These are phyloP conservation scores for Claviceps paspali DNA, from an alignment of 2,329 filamentous ascomycete species.

Conservation along the genomic window DNA sequence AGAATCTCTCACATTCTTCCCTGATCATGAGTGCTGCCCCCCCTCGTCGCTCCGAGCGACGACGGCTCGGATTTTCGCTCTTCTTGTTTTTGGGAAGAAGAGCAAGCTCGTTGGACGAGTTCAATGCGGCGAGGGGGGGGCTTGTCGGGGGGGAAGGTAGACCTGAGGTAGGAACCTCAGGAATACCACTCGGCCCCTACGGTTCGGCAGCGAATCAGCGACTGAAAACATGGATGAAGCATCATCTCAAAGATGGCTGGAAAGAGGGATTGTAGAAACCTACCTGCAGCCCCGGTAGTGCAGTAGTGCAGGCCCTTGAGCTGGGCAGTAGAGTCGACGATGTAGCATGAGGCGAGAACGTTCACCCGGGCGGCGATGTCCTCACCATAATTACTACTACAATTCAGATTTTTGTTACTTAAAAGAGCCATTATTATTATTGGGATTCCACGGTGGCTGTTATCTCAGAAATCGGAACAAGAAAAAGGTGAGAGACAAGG, in stretches of 20 bases:
- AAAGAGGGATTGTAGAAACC: too few relatives aligned
- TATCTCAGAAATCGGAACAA: slow-evolving; percentile 7
- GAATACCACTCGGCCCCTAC: slow-evolving; percentile 81
- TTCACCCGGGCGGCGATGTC: slow-evolving; percentile 49
- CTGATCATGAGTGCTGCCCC: slow-evolving; percentile 93
- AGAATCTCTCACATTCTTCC: slow-evolving; percentile 99
- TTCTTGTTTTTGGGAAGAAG: slow-evolving; percentile 42
- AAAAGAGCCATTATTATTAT: slow-evolving; percentile 48
- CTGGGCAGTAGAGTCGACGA: slow-evolving; percentile 56
- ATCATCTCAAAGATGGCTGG: too few relatives aligned
- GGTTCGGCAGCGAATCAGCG: slow-evolving; percentile 8
- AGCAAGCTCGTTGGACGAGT: slow-evolving; percentile 51
- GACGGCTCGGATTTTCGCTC: slow-evolving; percentile 24
- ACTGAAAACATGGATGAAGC: background rate
- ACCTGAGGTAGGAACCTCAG: slow-evolving; percentile 79
- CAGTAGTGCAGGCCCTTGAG: slow-evolving; percentile 87
- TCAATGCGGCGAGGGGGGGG: slow-evolving; percentile 71
- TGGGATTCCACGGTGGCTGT: slow-evolving; percentile 12
- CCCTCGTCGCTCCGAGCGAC: slow-evolving; percentile 46
- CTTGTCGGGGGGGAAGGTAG: slow-evolving; percentile 74
- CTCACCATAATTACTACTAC: slow-evolving; percentile 66
- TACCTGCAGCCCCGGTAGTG: slow-evolving; percentile 77
- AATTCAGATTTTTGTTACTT: slow-evolving; percentile 53
- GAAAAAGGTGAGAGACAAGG: slow-evolving; percentile 1
- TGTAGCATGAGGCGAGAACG: slow-evolving; percentile 84